phyloP scores from a whole-genome alignment of 306 rosid species.

The Vigna trinervia region DNA sequence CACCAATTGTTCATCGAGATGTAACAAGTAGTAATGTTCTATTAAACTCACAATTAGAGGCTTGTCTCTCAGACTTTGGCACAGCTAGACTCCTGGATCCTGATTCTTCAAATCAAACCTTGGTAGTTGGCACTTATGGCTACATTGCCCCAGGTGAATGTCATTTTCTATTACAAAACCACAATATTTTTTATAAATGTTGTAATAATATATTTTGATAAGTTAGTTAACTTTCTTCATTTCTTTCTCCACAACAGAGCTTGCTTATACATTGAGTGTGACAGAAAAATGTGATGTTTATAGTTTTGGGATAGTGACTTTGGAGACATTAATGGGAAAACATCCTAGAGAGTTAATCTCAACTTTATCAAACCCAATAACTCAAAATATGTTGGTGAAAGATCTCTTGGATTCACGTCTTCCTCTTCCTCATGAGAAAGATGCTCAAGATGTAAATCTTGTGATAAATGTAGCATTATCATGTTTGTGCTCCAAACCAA shows the following conservation, averaged over 20 bases:
- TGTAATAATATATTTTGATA: neutral
- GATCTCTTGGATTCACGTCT: constrained; percentile 11
- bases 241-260: neutral
- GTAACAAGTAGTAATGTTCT: neutral
- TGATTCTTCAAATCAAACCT: constrained; percentile 2
- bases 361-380: neutral
- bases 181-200: neutral
- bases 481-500: too few species aligned
- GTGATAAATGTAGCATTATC: too few species aligned
- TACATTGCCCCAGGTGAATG: neutral
- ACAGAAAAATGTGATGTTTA: neutral
- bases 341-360: constrained; percentile 3
- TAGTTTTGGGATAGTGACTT: constrained; percentile 6
- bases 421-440: neutral
- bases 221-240: neutral
- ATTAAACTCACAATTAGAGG: neutral
- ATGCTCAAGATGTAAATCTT: too few species aligned
- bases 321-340: constrained; percentile 13
- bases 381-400: neutral
- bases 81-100: neutral
- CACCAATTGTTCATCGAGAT: neutral
- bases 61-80: neutral
- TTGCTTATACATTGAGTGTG: neutral
- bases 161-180: neutral
- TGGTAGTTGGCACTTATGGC: neutral